A percentile compares a stretch with the other conserved stretches of the same genome.
Conservation (phyloP, 306 rosid genomes). For the Vigna unguiculata region DNA sequence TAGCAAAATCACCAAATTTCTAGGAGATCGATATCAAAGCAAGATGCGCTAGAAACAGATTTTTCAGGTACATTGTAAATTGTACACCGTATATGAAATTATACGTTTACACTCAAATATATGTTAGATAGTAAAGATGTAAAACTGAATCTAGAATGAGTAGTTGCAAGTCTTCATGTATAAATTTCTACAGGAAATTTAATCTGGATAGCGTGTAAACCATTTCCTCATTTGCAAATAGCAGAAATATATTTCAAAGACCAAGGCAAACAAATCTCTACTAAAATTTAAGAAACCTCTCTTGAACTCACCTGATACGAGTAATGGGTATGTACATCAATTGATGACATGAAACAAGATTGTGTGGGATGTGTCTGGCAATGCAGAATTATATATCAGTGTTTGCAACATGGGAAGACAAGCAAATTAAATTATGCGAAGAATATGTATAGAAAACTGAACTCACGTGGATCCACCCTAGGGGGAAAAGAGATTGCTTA, state of each 20-base stretch:
- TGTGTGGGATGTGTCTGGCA: constrained; percentile 94
- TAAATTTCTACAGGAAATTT: not conserved
- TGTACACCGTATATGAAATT: constrained; percentile 1
- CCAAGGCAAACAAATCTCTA: constrained; percentile 34
- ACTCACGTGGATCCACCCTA: constrained; percentile 99
- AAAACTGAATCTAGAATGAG: constrained; percentile 32
- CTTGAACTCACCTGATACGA: constrained; percentile 79
- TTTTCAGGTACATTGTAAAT: constrained; percentile 15
- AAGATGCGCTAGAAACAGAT: not conserved
- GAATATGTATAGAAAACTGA: not conserved
- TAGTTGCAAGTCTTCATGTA: constrained; percentile 13
- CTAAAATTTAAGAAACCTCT: constrained; percentile 33
- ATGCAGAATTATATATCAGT: constrained; percentile 35
- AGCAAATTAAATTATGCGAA: not conserved
- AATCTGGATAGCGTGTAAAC: constrained; percentile 6
- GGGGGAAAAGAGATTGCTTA: constrained; percentile 84
- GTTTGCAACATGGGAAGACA: constrained; percentile 18
- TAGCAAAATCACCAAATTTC: constrained; percentile 35
- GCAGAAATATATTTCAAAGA: constrained; percentile 30
- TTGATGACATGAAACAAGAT: constrained; percentile 95
- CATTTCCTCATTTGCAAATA: constrained; percentile 29
- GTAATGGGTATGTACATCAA: constrained; percentile 93
- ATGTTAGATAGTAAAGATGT: constrained; percentile 18
- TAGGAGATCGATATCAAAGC: constrained; percentile 1
- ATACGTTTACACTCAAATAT: not conserved